Base-by-base conservation (phyloP, 768 basidiomycete genomes). In the Russula ochroleuca region DNA sequence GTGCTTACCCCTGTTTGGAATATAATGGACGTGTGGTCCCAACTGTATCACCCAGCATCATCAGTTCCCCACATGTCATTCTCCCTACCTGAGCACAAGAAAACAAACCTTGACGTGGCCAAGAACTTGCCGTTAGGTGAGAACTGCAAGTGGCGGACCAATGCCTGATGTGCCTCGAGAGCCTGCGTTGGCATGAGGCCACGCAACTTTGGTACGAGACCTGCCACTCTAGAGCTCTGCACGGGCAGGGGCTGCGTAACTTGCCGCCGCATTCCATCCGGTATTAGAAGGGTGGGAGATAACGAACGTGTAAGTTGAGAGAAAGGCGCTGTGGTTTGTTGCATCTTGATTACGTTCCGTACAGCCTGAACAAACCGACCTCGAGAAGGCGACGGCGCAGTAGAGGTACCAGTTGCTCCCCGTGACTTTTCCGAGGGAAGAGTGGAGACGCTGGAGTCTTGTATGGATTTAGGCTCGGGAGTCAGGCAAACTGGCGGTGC, bases 111-210 rank as follows among this genome's bases (percentile, higher is more conserved):
- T 33, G 86, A 87, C 5, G 88, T 90, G 3, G 87, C 89, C 68
- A 91, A 71, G 69, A 81, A 88, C 70, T 80, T 84, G 21, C 89
- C 89, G 72, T 89, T 83, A 1, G 87, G 88, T 1, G 86, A 88
- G 74, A 90, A 91, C 71, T 89, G 84, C 69, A 91, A 71, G 72
- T 89, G 85, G 58, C 85, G 73, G 19, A 91, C 88, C 33, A 89
- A 79, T 8, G 85, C 87, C 57, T 78, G 75, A 72, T 90, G 89
- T 6, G 84, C 83, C 11, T 80, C 80, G 23, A 88, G 72, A 65
- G 84, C 85, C 69, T 88, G 82, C 0, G 82, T 84, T 10, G 80
- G 72, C 59, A 80, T 77, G 67, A 90, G 70, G 49, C 75, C 76
- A 62, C 76, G 78, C 59, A 91, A 73, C 66, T 80, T 84, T 17